These are phyloP conservation scores for Penicillium janthinellum DNA, from an alignment of 2,329 filamentous ascomycete genomes.

Conservation along the genomic window DNA sequence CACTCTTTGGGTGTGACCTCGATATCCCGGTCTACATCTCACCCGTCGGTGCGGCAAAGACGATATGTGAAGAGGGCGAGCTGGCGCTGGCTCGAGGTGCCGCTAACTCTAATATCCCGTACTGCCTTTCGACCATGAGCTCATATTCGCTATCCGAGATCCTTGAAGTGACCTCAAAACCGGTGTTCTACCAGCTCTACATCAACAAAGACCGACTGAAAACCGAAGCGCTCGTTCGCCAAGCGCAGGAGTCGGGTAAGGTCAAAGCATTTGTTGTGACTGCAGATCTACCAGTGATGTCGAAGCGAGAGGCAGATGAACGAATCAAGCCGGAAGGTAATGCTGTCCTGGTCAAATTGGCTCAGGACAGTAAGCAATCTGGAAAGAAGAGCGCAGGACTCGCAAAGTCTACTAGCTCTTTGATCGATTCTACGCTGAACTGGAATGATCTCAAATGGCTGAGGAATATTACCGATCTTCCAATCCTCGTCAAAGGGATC, in stretches of 20 bases:
- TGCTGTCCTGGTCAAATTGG: conserved; percentile 1
- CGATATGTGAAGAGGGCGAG: conserved; percentile 9
- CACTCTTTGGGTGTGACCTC: conserved; percentile 8
- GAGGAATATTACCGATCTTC: neutral
- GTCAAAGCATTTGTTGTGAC: conserved; percentile 11
- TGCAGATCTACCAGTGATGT: conserved; percentile 11
- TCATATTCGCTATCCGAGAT: conserved; percentile 10
- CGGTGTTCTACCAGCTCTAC: conserved; percentile 12
- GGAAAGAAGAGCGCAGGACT: conserved; percentile 10
- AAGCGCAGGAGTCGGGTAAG: conserved; percentile 5
- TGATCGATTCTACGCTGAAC: conserved; percentile 6
- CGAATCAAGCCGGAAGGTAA: conserved; percentile 9
- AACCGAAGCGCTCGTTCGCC: conserved; percentile 5
- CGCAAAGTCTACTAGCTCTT: conserved; percentile 5
- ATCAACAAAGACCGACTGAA: conserved; percentile 10
- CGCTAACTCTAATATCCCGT: conserved; percentile 1
- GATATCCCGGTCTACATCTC: conserved; percentile 12
- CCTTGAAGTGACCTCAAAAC: conserved; percentile 4
- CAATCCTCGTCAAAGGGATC: conserved; percentile 12
- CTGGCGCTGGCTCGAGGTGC: conserved; percentile 6
- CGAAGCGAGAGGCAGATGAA: conserved; percentile 14
- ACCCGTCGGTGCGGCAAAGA: conserved; percentile 10
- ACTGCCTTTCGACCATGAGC: conserved; percentile 8
- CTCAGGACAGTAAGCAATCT: neutral
- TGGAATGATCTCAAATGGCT: conserved; percentile 15